phyloP scores from a whole-genome alignment of 2,329 filamentous ascomycete species.

The Penicillium sp. region DNA sequence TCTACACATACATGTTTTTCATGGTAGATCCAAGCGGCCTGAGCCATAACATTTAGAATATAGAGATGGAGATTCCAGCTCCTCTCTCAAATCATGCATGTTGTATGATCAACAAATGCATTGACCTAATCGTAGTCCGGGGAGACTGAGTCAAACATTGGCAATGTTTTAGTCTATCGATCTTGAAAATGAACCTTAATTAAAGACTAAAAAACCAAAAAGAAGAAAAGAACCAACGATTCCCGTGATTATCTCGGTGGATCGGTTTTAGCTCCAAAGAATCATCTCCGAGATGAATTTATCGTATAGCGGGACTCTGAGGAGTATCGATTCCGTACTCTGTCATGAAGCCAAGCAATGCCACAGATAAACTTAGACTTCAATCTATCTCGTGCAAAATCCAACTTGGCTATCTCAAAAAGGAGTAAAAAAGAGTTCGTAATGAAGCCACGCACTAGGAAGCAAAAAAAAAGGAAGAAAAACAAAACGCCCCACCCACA shows the following conservation, averaged over 20 bases:
- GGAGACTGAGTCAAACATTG: too few species aligned
- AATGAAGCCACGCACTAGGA: background rate
- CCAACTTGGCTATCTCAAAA: background rate
- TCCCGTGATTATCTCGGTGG: background rate
- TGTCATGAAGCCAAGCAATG: background rate
- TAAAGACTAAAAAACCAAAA: background rate
- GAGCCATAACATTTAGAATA: too few species aligned
- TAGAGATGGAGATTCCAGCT: too few species aligned
- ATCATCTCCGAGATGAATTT: background rate
- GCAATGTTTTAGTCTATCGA: background rate
- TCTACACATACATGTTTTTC: too few species aligned
- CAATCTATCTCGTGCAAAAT: too few species aligned
- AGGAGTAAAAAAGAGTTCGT: background rate
- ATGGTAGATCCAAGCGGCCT: too few species aligned
- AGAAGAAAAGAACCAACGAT: too few species aligned
- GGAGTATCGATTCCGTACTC: background rate
- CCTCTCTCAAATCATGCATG: too few species aligned
- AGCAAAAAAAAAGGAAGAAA: background rate
- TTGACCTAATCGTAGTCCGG: too few species aligned
- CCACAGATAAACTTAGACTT: background rate
- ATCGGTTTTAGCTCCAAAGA: too few species aligned
- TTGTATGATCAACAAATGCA: too few species aligned
- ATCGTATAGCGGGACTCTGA: too few species aligned
- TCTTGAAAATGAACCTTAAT: background rate
- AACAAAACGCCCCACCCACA: slow-evolving; percentile 17